phyloP scores from a whole-genome alignment of 805 yeast species.

The Debaryomyces maramus region DNA sequence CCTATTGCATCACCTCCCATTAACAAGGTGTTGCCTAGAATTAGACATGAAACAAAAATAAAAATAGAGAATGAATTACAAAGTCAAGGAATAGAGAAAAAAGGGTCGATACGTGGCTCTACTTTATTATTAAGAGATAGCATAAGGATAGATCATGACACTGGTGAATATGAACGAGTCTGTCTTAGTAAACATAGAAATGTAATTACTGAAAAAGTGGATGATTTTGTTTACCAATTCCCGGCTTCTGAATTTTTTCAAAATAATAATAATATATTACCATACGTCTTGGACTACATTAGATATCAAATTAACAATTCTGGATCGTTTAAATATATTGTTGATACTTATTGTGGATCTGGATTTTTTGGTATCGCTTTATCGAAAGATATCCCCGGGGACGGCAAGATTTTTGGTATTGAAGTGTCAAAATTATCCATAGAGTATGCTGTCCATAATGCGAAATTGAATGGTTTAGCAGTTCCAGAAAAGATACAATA shows the following conservation, averaged over 20 bases:
- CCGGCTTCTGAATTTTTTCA: slow-evolving; percentile 43
- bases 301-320: slow-evolving; percentile 17
- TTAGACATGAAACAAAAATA: slow-evolving; percentile 14
- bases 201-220: slow-evolving; percentile 37
- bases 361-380: slow-evolving; percentile 46
- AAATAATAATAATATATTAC: slow-evolving; percentile 36
- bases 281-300: slow-evolving; percentile 34
- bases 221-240: slow-evolving; percentile 37
- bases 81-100: no score
- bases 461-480: slow-evolving; percentile 35
- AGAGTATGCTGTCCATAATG: slow-evolving; percentile 39
- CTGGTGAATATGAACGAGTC: slow-evolving; percentile 27
- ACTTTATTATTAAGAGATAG: slow-evolving; percentile 34
- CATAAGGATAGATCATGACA: slow-evolving; percentile 25
- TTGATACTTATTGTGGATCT: slow-evolving; percentile 48
- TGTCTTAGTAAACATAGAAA: slow-evolving; percentile 27
- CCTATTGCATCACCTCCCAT: slow-evolving; percentile 35
- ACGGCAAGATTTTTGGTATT: slow-evolving; percentile 42
- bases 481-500: slow-evolving; percentile 30
- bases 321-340: slow-evolving; percentile 22
- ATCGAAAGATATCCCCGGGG: slow-evolving; percentile 22
- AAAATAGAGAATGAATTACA: no score
- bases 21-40: slow-evolving; percentile 22
- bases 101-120: slow-evolving; percentile 2
- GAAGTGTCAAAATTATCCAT: slow-evolving; percentile 36